Base-by-base conservation (phyloP, 1,284 basidiomycete species). In the Heterobasidion annosum region DNA sequence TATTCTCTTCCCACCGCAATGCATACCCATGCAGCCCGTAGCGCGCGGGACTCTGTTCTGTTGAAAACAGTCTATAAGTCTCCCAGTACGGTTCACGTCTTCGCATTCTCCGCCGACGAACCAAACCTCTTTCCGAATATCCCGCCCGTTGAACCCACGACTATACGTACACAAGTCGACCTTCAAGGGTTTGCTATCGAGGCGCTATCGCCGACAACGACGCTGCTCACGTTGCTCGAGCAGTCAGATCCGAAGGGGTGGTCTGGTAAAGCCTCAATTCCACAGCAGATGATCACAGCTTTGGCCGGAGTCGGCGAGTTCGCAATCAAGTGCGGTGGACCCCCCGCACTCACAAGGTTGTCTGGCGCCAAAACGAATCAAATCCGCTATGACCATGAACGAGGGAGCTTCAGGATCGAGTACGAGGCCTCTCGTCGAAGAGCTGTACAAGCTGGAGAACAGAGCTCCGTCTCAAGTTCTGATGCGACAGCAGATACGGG, bases 21-120 rank as follows among this genome's bases (percentile, higher is more conserved):
- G 48, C 45, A 50, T 55, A 35, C 43, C 55, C 54, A 50, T 57
- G 15, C 16, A 40, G 37, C 34, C 51, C 54, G 5, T 68, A 93
- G 91, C 62, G 91, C 93, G 18, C 82, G 97, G 54, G 96, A 99
- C 65, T 80, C 88, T 8, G 87, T 98, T 44, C 79, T 96, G 32
- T 81, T 99, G 7, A 92, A 92, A 67, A 99, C 97, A 0, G 90
- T 95, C 1, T 99, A 99, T 77, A 98, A 98, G 70, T 97, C 95
- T 0, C 93, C 94, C 0, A 89, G 86, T 0, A 92, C 94, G 0
- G 90, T 98, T 9, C 97, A 99, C 65, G 85, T 98, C 35, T 98
- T 99, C 67, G 87, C 91, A 1, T 98, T 98, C 70, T 98, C 96
- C 2, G 90, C 87, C 0, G 92, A 97, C 63, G 92, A 98, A 64